Evolutionary conservation across 495 filamentous ascomycete species (phyloP).

Genomic region (Xylaria curta): DNA sequence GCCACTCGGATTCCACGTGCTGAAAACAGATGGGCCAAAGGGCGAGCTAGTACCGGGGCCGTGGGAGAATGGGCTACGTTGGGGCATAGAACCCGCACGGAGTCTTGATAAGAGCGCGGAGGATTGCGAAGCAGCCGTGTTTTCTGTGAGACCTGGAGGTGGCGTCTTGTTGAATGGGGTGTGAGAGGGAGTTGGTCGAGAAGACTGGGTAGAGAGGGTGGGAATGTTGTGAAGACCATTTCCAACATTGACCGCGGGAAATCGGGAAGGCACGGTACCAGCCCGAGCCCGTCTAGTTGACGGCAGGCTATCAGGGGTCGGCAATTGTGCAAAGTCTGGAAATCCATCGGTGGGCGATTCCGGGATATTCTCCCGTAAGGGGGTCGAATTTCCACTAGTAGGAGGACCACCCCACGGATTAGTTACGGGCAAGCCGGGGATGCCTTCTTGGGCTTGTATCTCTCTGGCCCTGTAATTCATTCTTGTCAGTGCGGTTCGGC

Average conservation of each 20-base stretch:
- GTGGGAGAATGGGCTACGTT: constrained; percentile 74
- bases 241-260: constrained; percentile 71
- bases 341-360: constrained; percentile 97
- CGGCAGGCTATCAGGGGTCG: constrained; percentile 62
- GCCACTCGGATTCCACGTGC: constrained; percentile 75
- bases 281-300: constrained; percentile 76
- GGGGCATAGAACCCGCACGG: constrained; percentile 94
- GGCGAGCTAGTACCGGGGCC: constrained; percentile 61
- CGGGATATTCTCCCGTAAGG: constrained; percentile 94
- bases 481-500: constrained; percentile 25
- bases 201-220: constrained; percentile 76
- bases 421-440: constrained; percentile 65
- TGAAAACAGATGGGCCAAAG: constrained; percentile 89
- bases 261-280: constrained; percentile 95
- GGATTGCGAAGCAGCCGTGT: constrained; percentile 60
- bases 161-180: constrained; percentile 84
- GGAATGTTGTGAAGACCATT: constrained; percentile 66
- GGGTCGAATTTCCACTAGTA: constrained; percentile 93
- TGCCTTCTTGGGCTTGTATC: constrained; percentile 95
- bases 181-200: constrained; percentile 86
- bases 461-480: constrained; percentile 75
- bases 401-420: constrained; percentile 91
- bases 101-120: constrained; percentile 83
- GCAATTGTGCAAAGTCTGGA: constrained; percentile 80
- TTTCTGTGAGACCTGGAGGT: constrained; percentile 74